Conservation (phyloP, 768 basidiomycete genomes). For the Lentinula sp. region DNA sequence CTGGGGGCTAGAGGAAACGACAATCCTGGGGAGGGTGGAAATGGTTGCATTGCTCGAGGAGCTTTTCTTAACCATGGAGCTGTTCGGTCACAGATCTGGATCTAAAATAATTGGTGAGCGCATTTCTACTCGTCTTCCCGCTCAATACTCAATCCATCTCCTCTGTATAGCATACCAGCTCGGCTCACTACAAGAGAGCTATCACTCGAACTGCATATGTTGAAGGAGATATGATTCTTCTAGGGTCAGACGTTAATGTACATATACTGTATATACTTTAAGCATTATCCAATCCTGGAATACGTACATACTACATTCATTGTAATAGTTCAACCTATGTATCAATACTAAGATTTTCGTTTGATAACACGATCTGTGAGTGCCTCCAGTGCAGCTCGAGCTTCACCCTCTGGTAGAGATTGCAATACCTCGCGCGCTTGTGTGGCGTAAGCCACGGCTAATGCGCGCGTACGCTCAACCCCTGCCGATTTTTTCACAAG, state of each 20-base stretch:
- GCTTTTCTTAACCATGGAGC: background rate
- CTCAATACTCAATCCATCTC: background rate
- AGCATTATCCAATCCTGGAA: background rate
- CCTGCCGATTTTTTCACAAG: constrained; percentile 76
- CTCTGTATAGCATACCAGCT: background rate
- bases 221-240: background rate
- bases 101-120: background rate
- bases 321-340: background rate
- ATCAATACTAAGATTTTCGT: constrained; percentile 26
- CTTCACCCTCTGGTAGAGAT: constrained; percentile 77
- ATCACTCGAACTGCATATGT: background rate
- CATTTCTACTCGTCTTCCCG: background rate
- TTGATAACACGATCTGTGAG: constrained; percentile 73
- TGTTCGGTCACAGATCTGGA: background rate
- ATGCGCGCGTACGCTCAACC: constrained; percentile 69
- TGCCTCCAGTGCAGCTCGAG: constrained; percentile 67
- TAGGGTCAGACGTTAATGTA: background rate
- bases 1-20: background rate
- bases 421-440: constrained; percentile 72
- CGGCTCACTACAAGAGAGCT: background rate
- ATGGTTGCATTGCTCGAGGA: constrained; percentile 1
- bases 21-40: background rate
- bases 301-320: background rate
- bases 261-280: background rate
- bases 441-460: constrained; percentile 73